These are phyloP conservation scores for Cordyceps javanica DNA, from an alignment of 2,329 filamentous ascomycete genomes.

Conservation along the genomic window DNA sequence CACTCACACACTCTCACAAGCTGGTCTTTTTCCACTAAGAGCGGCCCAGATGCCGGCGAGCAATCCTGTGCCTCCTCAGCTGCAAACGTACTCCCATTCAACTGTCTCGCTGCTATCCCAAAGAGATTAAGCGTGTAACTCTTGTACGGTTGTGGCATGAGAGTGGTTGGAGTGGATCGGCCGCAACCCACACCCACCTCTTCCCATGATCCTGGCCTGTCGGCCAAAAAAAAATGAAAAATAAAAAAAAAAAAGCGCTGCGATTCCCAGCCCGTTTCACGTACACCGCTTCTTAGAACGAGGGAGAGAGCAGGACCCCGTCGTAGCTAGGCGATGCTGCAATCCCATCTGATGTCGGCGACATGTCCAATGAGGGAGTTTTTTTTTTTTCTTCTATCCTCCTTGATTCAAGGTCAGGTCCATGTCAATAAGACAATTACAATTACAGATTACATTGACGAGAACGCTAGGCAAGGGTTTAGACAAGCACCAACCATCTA, in stretches of 20 bases:
- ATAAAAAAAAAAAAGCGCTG: background rate
- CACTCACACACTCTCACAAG: background rate
- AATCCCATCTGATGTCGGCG: conserved; percentile 1
- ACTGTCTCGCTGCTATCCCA: conserved; percentile 5
- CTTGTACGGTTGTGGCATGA: background rate
- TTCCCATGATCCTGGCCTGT: conserved; percentile 5
- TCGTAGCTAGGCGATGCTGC: no score
- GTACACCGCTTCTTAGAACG: conserved; percentile 9
- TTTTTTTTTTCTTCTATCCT: no score
- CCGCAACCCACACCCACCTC: background rate
- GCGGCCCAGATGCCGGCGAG: background rate
- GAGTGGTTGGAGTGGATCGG: conserved; percentile 6
- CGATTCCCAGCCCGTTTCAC: background rate
- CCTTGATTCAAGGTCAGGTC: background rate
- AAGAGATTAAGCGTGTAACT: conserved; percentile 2
- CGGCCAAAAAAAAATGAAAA: background rate
- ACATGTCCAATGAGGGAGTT: background rate
- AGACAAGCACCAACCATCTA: background rate
- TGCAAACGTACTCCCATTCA: background rate
- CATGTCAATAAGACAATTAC: background rate
- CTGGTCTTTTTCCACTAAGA: background rate
- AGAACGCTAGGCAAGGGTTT: background rate
- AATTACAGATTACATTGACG: background rate
- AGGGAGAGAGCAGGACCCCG: background rate
- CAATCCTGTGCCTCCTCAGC: background rate